phyloP scores from a whole-genome alignment of 768 basidiomycete genomes.

The Agaricus blazei region DNA sequence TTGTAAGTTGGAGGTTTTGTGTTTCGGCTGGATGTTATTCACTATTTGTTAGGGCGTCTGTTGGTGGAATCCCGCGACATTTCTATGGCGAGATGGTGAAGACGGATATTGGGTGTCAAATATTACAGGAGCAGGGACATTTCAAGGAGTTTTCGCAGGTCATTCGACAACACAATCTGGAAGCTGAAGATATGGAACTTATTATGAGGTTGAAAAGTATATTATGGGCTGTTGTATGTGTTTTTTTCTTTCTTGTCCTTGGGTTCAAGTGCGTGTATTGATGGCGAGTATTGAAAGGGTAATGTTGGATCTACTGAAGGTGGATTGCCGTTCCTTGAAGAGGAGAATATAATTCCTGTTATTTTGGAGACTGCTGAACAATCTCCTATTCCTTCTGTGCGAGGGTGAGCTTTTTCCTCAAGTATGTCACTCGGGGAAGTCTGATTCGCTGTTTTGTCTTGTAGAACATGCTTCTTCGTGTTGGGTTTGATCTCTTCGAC shows the following conservation, averaged over 20 bases:
- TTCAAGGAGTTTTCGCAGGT: constrained; percentile 89
- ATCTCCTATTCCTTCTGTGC: constrained; percentile 83
- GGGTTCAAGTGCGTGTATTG: background rate
- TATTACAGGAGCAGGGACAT: constrained; percentile 86
- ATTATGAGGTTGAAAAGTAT: constrained; percentile 92
- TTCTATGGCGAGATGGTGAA: constrained; percentile 99
- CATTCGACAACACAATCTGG: constrained; percentile 81
- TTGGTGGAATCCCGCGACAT: constrained; percentile 87
- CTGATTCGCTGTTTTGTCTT: background rate
- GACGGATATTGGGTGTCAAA: constrained; percentile 90
- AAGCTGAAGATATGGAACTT: constrained; percentile 77
- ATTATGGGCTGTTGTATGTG: constrained; percentile 90
- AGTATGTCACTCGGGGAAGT: background rate
- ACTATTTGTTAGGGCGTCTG: constrained; percentile 51
- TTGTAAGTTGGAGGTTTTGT: constrained; percentile 30
- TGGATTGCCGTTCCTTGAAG: constrained; percentile 92
- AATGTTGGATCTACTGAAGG: constrained; percentile 89
- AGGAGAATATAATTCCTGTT: constrained; percentile 88
- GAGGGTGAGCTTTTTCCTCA: constrained; percentile 60
- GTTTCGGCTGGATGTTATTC: background rate
- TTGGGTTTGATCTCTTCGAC: constrained; percentile 91
- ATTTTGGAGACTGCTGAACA: constrained; percentile 89
- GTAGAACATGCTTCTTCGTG: constrained; percentile 93
- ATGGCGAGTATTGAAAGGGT: constrained; percentile 48
- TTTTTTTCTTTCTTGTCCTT: background rate